A percentile compares a stretch with the other conserved stretches of the same genome.
Conservation (phyloP, 305 asterid species). For the Fraxinus angustifolia region DNA sequence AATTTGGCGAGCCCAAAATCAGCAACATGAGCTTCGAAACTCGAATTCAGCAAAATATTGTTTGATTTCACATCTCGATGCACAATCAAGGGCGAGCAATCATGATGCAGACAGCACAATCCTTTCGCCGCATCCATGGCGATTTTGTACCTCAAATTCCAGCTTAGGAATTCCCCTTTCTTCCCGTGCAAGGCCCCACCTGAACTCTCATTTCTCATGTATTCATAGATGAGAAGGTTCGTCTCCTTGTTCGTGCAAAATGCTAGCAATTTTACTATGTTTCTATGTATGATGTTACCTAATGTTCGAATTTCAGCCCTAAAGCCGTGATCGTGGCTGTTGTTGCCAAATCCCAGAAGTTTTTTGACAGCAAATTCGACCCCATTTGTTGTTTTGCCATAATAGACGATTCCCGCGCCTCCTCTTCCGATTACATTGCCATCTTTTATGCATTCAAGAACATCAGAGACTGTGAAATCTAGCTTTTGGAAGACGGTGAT, state of each 20-base stretch:
- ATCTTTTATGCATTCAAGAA: constrained; percentile 84
- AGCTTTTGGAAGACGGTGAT: constrained; percentile 82
- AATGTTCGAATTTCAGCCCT: constrained; percentile 76
- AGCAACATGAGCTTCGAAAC: constrained; percentile 88
- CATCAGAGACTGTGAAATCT: constrained; percentile 63
- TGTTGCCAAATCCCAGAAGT: constrained; percentile 51
- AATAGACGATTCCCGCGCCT: constrained; percentile 92
- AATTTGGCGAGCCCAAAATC: constrained; percentile 94
- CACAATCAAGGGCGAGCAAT: constrained; percentile 84
- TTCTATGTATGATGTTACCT: constrained; percentile 81
- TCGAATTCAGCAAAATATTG: constrained; percentile 68
- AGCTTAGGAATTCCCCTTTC: neutral
- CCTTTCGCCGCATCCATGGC: neutral
- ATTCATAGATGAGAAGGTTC: constrained; percentile 79
- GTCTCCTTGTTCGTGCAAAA: constrained; percentile 82
- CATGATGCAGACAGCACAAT: constrained; percentile 74
- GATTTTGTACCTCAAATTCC: neutral
- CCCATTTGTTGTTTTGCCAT: constrained; percentile 68
- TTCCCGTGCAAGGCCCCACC: constrained; percentile 69
- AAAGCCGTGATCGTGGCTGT: constrained; percentile 82
- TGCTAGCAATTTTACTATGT: constrained; percentile 74
- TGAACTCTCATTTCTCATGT: constrained; percentile 92
- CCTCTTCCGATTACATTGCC: constrained; percentile 91
- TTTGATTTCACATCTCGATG: constrained; percentile 93
- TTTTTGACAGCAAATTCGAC: constrained; percentile 88